Base-by-base conservation (phyloP, 2,329 filamentous ascomycete species). In the Raffaelea arxii region DNA sequence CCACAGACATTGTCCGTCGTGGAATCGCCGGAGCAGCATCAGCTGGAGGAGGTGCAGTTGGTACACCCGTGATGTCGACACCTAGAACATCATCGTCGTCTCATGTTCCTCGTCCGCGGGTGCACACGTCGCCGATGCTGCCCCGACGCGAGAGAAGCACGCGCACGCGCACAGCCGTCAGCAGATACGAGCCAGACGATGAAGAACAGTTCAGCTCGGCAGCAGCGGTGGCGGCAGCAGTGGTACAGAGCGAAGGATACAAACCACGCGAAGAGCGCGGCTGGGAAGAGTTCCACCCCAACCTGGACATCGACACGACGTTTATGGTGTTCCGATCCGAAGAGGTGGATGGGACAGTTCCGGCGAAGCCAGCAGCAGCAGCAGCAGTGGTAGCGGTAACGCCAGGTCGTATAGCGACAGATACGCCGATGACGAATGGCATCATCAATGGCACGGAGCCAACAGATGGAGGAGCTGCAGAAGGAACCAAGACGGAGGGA, bases 251-350 rank as follows among this genome's bases (percentile, higher is more conserved):
- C 57, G 92, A 97, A 69, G 90, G 91, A 43, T 97, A 97, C 67
- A 98, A 98, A 63, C 92, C 92, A 25, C 78, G 92, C 59, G 92
- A 98, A 66, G 92, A 98, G 68, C 82, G 91, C 52, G 87, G 88
- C 44, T 98, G 91, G 89, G 90, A 96, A 59, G 92, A 98, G 62
- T 97, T 97, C 54, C 92, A 98, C 64, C 89, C 88, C 0, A 87
- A 96, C 57, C 77, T 98, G 44, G 90, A 97, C 66, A 89, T 96
- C 42, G 88, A 95, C 47, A 76, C 76, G 12, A 78, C 77, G 4
- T 84, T 96, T 53, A 79, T 84, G 54, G 72, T 95, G 3, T 90
- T 90, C 59, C 80, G 77, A 42, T 82, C 89, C 2, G 82, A 92
- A 52, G 86, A 94, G 54, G 83, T 97, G 6, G 91, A 97, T 61